These are phyloP conservation scores for Yamadazyma olivae DNA, from an alignment of 805 yeast genomes.

Conservation along the genomic window DNA sequence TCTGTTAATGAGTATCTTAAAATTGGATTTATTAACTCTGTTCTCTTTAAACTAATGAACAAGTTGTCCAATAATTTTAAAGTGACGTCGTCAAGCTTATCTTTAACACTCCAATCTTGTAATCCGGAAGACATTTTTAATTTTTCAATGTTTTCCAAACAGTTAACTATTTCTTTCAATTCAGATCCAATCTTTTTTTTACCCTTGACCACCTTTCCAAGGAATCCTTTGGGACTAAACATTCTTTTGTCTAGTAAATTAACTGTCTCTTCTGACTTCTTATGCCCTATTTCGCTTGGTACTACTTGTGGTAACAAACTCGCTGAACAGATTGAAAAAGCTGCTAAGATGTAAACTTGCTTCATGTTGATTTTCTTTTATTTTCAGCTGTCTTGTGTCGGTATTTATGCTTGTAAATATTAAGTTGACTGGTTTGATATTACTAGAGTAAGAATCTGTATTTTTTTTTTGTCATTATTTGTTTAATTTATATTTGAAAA, in stretches of 20 bases:
- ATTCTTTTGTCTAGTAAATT: conserved; percentile 1
- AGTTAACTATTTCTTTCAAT: conserved; percentile 9
- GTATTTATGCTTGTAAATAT: too few relatives aligned
- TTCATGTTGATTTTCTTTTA: too few relatives aligned
- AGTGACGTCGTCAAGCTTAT: conserved; percentile 11
- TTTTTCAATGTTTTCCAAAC: conserved; percentile 11
- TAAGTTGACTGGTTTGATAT: too few relatives aligned
- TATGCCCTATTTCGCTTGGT: too few relatives aligned
- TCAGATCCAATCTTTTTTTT: conserved; percentile 8
- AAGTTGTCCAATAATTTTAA: conserved; percentile 20
- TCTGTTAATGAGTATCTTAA: conserved; percentile 26
- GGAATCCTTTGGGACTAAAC: background rate
- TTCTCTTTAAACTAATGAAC: conserved; percentile 23
- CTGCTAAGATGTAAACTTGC: too few relatives aligned
- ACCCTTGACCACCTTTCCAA: conserved; percentile 5
- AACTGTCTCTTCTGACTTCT: too few relatives aligned
- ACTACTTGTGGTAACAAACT: too few relatives aligned
- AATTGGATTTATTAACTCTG: conserved; percentile 27
- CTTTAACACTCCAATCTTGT: conserved; percentile 1
- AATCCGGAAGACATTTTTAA: conserved; percentile 2
- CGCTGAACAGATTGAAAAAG: too few relatives aligned
- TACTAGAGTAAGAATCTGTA: too few relatives aligned
- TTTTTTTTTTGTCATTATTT: too few relatives aligned
- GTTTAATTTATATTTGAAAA: too few relatives aligned
- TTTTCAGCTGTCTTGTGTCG: too few relatives aligned